Evolutionary conservation across 2,329 filamentous ascomycete genomes (phyloP).

Genomic region (Fusarium tricinctum): DNA sequence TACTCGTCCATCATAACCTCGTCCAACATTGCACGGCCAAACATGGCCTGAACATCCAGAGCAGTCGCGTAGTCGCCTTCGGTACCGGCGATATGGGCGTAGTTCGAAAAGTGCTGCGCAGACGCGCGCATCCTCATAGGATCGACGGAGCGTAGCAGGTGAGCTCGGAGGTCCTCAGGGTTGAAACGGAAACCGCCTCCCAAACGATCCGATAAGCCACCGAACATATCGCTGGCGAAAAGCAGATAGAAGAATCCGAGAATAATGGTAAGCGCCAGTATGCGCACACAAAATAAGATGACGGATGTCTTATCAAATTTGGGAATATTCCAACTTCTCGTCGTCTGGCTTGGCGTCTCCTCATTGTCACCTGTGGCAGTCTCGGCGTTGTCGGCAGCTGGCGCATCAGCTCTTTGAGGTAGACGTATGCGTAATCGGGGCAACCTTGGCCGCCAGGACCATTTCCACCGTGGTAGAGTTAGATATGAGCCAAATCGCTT

Average conservation of each 20-base stretch:
- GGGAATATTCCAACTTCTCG: slow-evolving; percentile 51
- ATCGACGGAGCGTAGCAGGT: slow-evolving; percentile 81
- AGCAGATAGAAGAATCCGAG: slow-evolving; percentile 84
- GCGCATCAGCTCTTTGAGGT: slow-evolving; percentile 55
- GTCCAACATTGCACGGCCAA: slow-evolving; percentile 79
- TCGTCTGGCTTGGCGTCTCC: slow-evolving; percentile 46
- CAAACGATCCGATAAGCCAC: slow-evolving; percentile 72
- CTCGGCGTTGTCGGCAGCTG: slow-evolving; percentile 47
- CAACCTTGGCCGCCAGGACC: slow-evolving; percentile 67
- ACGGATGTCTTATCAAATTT: slow-evolving; percentile 60
- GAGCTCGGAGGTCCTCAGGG: slow-evolving; percentile 82
- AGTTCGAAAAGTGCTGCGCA: slow-evolving; percentile 82
- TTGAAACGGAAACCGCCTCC: slow-evolving; percentile 80
- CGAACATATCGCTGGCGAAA: slow-evolving; percentile 88
- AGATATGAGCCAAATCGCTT: slow-evolving; percentile 69
- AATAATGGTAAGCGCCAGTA: slow-evolving; percentile 82
- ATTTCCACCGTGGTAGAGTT: slow-evolving; percentile 68
- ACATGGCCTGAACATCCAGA: slow-evolving; percentile 85
- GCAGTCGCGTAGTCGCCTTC: slow-evolving; percentile 91
- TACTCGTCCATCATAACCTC: slow-evolving; percentile 82
- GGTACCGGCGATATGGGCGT: slow-evolving; percentile 93
- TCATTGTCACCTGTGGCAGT: slow-evolving; percentile 47
- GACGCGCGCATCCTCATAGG: slow-evolving; percentile 77
- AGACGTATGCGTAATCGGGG: slow-evolving; percentile 66
- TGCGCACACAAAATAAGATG: slow-evolving; percentile 76